Base-by-base conservation (phyloP, 2,329 filamentous ascomycete genomes). In the Beauveria rudraprayagi region DNA sequence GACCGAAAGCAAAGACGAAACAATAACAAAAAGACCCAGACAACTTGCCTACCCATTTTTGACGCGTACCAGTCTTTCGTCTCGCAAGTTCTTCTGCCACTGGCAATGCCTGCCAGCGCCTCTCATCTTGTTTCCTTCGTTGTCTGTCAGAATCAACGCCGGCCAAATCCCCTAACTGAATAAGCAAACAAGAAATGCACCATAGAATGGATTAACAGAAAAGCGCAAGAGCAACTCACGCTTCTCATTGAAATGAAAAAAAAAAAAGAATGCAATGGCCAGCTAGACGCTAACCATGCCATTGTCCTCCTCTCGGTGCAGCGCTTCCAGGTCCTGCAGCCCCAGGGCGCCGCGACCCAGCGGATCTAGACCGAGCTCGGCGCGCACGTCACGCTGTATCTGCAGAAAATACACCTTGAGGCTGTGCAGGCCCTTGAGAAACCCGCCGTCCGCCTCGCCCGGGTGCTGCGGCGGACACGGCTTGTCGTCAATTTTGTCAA, bases 381-480 rank as follows among this genome's bases (percentile, higher is more conserved):
- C 70, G 56, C 82, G 75, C 37, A 93, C 82, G 65, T 97, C 92
- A 67, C 84, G 84, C 77, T 94, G 88, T 58, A 99, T 97, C 61
- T 86, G 84, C 67, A 92, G 81, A 69, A 99, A 96, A 72, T 97
- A 97, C 70, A 86, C 83, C 61, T 86, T 83, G 66, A 99, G 76
- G 3, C 87, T 91, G 56, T 87, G 81, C 62, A 99, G 75, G 0
- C 94, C 94, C 61, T 92, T 87, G 46, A 99, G 78, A 69, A 97
- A 99, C 0, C 94, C 94, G 30, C 87, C 83, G 67, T 99, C 94
- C 7, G 96, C 87, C 63, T 91, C 87, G 41, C 88, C 77, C 0
- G 91, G 90, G 70, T 95, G 85, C 62, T 85, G 82, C 5, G 94
- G 94, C 16, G 94, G 94, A 67, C 93, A 97, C 5, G 82, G 77